Conservation (phyloP, 345 rosid species). For the Physaria fendleri region DNA sequence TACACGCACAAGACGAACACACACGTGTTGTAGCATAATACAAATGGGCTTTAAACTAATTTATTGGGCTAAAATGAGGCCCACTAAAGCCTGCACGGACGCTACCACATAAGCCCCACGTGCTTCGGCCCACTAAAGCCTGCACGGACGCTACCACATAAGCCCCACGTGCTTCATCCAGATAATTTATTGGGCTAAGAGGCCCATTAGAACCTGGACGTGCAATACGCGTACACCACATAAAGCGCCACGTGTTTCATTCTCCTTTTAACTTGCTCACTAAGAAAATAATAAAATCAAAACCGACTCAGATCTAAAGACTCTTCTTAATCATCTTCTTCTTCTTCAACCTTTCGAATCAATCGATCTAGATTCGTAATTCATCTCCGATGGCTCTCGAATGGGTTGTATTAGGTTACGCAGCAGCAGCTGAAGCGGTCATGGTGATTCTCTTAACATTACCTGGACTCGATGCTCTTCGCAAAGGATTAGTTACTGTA, state of each 20-base stretch:
- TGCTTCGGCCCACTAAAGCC: too few species aligned
- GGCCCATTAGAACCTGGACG: conserved; percentile 6
- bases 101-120: too few species aligned
- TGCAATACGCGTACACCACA: conserved; percentile 16
- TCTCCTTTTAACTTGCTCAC: conserved; percentile 13
- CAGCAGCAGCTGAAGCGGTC: conserved; percentile 86
- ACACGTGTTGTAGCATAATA: too few species aligned
- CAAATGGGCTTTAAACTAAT: too few species aligned
- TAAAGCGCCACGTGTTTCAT: conserved; percentile 19
- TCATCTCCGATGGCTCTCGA: conserved; percentile 64
- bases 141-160: too few species aligned
- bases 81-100: too few species aligned
- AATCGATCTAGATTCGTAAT: neutral
- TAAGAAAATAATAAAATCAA: conserved; percentile 12
- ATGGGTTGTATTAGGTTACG: conserved; percentile 84
- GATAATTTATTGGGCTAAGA: neutral
- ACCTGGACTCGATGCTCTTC: conserved; percentile 70
- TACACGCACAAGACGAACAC: too few species aligned
- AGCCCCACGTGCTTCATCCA: too few species aligned
- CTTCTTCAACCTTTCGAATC: too few species aligned
- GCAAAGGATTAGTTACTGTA: conserved; percentile 65
- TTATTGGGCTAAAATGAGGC: too few species aligned
- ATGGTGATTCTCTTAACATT: conserved; percentile 79
- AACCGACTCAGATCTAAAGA: conserved; percentile 20
- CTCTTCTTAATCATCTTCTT: too few species aligned